These are phyloP conservation scores for Clarkia xantiana DNA, from an alignment of 345 rosid genomes.

Conservation along the genomic window DNA sequence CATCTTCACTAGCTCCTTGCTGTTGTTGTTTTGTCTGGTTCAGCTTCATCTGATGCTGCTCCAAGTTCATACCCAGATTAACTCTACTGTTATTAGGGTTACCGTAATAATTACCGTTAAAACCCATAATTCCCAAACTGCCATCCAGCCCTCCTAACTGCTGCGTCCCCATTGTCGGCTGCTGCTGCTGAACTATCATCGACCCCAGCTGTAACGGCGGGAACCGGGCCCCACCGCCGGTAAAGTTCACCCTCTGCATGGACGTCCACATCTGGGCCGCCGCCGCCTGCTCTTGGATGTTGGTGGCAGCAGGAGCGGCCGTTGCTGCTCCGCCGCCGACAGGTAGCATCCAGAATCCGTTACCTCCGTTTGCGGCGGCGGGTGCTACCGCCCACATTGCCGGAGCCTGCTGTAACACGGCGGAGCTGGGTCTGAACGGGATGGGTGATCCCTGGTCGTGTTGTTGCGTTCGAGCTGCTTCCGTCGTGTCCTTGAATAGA, in stretches of 20 bases:
- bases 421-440: conserved; percentile 20
- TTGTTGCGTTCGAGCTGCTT: conserved; percentile 16
- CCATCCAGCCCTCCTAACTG: conserved; percentile 58
- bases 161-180: conserved; percentile 33
- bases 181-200: conserved; percentile 59
- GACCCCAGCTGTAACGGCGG: conserved; percentile 51
- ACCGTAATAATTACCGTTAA: conserved; percentile 8
- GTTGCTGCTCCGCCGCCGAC: conserved; percentile 28
- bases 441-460: conserved; percentile 27
- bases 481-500: conserved; percentile 43
- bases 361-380: conserved; percentile 44
- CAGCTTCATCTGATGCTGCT: conserved; percentile 21
- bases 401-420: conserved; percentile 22
- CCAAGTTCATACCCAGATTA: conserved; percentile 50
- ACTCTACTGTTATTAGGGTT: conserved; percentile 11
- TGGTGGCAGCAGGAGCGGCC: conserved; percentile 8
- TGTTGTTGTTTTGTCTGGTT: conserved; percentile 21
- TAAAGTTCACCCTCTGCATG: conserved; percentile 51
- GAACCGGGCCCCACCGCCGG: conserved; percentile 32
- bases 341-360: conserved; percentile 73
- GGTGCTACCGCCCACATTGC: conserved; percentile 72
- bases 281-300: conserved; percentile 13
- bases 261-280: conserved; percentile 59
- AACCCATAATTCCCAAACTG: conserved; percentile 34
- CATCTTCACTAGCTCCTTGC: conserved; percentile 3